Base-by-base conservation (phyloP, 2,329 filamentous ascomycete species). In the Fusarium verrucosum region DNA sequence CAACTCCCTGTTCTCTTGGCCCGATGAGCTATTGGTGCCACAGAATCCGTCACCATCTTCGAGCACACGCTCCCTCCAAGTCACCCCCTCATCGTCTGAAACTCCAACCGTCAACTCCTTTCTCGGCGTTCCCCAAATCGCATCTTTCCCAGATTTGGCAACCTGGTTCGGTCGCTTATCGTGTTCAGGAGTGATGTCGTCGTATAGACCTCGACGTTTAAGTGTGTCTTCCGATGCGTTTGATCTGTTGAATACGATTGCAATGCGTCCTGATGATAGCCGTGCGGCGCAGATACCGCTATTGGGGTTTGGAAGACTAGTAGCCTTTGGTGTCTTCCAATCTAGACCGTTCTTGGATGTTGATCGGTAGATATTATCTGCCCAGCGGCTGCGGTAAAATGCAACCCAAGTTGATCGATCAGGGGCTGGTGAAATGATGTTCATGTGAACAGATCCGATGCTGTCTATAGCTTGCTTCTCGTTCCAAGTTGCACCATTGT, bases 11-110 rank as follows among this genome's bases (percentile, higher is more conserved):
- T 81, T 82, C 4, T 76, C 72, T 38, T 78, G 77, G 1, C 78
- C 72, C 10, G 72, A 70, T 0, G 77, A 80, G 47, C 80, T 80
- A 55, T 81, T 82, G 0, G 79, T 82, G 70, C 80, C 74, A 45
- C 80, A 81, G 23, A 77, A 81, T 0, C 80, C 80, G 60, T 81
- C 78, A 0, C 79, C 79, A 4, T 80, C 79, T 38, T 81, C 78
- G 1, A 81, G 58, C 6, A 80, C 71, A 17, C 72, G 76, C 44
- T 73, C 73, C 11, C 58, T 73, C 79, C 78, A 81, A 1, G 73
- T 76, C 10, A 71, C 5, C 0, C 79, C 79, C 10, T 75, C 65
- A 47, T 81, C 77, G 6, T 72, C 58, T 0, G 76, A 78, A 1
- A 78, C 36, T 2, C 70, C 77, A 7, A 79, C 62, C 0, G 76